Percentiles rank a stretch among this genome's conserved stretches.
Evolutionary conservation across 1,139 yeast species (phyloP).

Genomic region (Debaryomyces sp.): DNA sequence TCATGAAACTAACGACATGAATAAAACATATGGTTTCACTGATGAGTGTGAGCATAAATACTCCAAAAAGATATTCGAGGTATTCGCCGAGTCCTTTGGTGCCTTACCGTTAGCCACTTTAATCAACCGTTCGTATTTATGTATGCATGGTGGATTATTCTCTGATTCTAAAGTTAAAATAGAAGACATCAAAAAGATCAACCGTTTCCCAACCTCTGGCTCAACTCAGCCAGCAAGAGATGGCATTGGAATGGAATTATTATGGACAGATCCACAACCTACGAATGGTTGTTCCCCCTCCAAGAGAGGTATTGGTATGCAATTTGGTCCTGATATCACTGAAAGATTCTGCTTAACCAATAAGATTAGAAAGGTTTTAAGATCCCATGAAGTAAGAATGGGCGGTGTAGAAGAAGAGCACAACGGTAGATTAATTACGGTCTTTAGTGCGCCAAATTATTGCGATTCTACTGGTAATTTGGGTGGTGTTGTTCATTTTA

Average conservation of each 20-base stretch:
- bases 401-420: conserved; percentile 90
- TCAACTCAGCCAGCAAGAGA: conserved; percentile 83
- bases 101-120: conserved; percentile 85
- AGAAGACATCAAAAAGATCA: conserved; percentile 70
- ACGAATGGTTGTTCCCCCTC: conserved; percentile 81
- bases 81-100: conserved; percentile 86
- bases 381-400: conserved; percentile 96
- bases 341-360: conserved; percentile 73
- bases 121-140: conserved; percentile 74
- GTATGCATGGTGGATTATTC: conserved; percentile 95
- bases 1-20: conserved; percentile 97
- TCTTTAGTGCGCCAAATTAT: conserved; percentile 96
- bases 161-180: conserved; percentile 73
- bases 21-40: conserved; percentile 92
- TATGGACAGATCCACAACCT: conserved; percentile 97
- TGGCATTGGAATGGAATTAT: conserved; percentile 92
- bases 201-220: conserved; percentile 61
- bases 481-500: conserved; percentile 82
- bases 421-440: conserved; percentile 81
- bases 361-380: conserved; percentile 73
- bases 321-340: conserved; percentile 96
- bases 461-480: conserved; percentile 89
- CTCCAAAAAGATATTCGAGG: conserved; percentile 76
- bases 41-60: conserved; percentile 95
- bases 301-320: conserved; percentile 93